Evolutionary conservation across 495 filamentous ascomycete genomes (phyloP).

Genomic region (Peziza echinospora): DNA sequence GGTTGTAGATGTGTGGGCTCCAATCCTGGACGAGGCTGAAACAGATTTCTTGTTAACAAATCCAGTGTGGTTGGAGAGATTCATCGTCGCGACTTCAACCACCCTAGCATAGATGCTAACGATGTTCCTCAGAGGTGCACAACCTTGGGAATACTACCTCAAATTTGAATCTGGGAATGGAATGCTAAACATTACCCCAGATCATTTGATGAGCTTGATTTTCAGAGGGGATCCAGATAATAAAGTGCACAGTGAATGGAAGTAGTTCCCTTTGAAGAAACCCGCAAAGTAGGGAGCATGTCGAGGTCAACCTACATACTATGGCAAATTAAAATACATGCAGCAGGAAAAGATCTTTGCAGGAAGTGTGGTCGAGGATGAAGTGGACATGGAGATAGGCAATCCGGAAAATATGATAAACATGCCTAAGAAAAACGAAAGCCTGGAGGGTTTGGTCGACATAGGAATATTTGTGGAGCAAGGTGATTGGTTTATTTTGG

Average conservation of each 20-base stretch:
- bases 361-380: neutral
- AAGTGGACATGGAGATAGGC: neutral
- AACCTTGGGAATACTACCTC: neutral
- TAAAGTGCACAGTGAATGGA: neutral
- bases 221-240: neutral
- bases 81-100: neutral
- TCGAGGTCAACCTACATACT: neutral
- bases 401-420: too few relatives aligned
- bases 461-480: too few relatives aligned
- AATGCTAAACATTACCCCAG: neutral
- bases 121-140: neutral
- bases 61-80: neutral
- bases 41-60: neutral
- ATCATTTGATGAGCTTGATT: neutral
- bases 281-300: too few relatives aligned
- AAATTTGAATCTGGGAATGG: neutral
- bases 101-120: neutral
- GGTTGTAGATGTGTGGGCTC: neutral
- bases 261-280: too few relatives aligned
- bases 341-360: neutral
- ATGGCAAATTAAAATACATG: neutral
- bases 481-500: too few relatives aligned
- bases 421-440: too few relatives aligned
- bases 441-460: too few relatives aligned
- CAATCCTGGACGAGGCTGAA: neutral